Percentiles rank a stretch among this genome's conserved stretches.
Conservation (phyloP, 2,329 filamentous ascomycete genomes). For the Escovopsis weberi region DNA sequence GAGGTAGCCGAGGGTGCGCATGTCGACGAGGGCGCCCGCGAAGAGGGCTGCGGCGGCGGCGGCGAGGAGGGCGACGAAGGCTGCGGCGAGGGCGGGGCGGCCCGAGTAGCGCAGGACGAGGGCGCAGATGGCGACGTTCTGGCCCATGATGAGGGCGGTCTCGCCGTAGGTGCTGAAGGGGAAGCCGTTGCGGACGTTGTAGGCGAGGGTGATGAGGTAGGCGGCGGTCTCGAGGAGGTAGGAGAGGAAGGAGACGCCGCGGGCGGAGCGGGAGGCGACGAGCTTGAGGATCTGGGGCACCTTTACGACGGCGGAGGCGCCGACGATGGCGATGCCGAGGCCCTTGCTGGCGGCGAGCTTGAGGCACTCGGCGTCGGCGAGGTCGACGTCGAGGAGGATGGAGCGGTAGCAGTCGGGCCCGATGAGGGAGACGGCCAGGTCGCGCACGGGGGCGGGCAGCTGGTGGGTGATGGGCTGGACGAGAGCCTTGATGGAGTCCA, state of each 20-base stretch:
- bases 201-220: constrained; percentile 80
- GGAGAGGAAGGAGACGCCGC: constrained; percentile 75
- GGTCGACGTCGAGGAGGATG: constrained; percentile 73
- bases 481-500: constrained; percentile 47
- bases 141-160: constrained; percentile 77
- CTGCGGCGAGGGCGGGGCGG: constrained; percentile 50
- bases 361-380: constrained; percentile 62
- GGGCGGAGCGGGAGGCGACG: constrained; percentile 61
- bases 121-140: constrained; percentile 81
- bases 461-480: constrained; percentile 57
- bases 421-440: constrained; percentile 65
- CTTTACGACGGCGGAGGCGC: constrained; percentile 82
- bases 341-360: constrained; percentile 86
- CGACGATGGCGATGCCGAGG: constrained; percentile 86
- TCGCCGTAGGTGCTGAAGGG: constrained; percentile 97
- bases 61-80: constrained; percentile 66
- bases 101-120: constrained; percentile 76
- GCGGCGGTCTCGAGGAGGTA: constrained; percentile 84
- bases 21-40: constrained; percentile 46
- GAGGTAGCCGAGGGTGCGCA: constrained; percentile 54
- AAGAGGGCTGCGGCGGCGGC: constrained; percentile 58
- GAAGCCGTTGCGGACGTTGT: constrained; percentile 81
- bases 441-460: constrained; percentile 59
- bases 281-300: constrained; percentile 95
- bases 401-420: constrained; percentile 74